These are phyloP conservation scores for Sequoiadendron giganteum DNA, from an alignment of 75 land plant genomes.

Conservation along the genomic window DNA sequence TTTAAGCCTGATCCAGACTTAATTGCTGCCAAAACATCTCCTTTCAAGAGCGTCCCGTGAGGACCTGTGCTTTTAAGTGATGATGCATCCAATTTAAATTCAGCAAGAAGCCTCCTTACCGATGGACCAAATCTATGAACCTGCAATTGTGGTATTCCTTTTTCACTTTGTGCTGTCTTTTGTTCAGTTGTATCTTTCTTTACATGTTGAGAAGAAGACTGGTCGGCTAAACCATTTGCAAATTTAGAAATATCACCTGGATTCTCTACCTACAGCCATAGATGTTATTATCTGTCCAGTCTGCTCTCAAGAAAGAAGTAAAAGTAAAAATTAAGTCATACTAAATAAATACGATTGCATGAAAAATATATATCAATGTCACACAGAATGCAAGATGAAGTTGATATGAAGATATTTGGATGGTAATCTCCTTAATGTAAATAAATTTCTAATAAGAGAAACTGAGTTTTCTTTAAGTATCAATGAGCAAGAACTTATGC, in stretches of 20 bases:
- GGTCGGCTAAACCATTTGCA: constrained; percentile 24
- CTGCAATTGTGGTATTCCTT: constrained; percentile 12
- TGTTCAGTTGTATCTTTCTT: constrained; percentile 8
- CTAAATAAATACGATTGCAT: not conserved
- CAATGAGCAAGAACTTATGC: not conserved
- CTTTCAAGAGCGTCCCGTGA: constrained; percentile 84
- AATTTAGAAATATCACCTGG: constrained; percentile 57
- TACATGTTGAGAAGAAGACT: constrained; percentile 9
- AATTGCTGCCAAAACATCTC: constrained; percentile 90
- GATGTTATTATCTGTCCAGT: not conserved
- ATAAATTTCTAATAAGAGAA: not conserved
- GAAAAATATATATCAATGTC: not conserved
- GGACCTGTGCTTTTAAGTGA: constrained; percentile 84
- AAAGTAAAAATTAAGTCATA: not conserved
- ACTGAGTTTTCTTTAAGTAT: not conserved
- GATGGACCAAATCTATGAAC: constrained; percentile 76
- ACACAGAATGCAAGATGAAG: not conserved
- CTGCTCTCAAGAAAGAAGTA: not conserved
- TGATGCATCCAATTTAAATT: constrained; percentile 78
- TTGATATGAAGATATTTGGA: not conserved
- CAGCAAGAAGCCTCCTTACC: constrained; percentile 79
- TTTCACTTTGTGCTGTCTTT: not conserved
- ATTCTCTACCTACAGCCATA: constrained; percentile 41
- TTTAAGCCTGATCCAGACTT: constrained; percentile 52
- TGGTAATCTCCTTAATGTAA: not conserved